Evolutionary conservation across 2,329 filamentous ascomycete genomes (phyloP).

Genomic region (Fusarium sacchari): DNA sequence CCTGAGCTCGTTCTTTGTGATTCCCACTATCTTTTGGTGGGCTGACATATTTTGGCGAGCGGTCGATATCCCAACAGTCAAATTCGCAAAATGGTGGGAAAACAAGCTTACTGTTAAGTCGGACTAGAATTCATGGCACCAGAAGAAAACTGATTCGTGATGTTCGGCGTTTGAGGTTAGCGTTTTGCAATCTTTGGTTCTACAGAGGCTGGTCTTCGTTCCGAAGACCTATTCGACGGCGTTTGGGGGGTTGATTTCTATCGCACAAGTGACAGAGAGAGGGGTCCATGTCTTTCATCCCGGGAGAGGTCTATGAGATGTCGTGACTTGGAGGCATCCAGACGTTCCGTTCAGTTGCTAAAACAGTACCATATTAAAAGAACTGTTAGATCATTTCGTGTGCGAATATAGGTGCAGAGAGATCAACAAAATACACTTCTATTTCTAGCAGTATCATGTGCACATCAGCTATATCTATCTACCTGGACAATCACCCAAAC

Average conservation of each 20-base stretch:
- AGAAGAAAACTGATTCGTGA: constrained; percentile 4
- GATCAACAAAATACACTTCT: not conserved
- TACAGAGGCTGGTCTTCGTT: not conserved
- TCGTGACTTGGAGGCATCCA: not conserved
- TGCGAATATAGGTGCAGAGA: not conserved
- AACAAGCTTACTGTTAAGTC: constrained; percentile 50
- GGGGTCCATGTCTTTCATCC: not conserved
- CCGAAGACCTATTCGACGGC: constrained; percentile 8
- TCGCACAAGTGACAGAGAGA: constrained; percentile 2
- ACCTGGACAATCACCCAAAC: not conserved
- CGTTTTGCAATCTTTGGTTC: not conserved
- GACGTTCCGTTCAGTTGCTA: not conserved
- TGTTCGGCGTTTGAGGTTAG: constrained; percentile 15
- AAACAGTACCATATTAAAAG: constrained; percentile 1
- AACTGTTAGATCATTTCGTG: not conserved
- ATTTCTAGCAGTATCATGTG: not conserved
- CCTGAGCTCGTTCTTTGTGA: constrained; percentile 58
- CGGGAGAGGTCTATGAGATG: not conserved
- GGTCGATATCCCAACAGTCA: constrained; percentile 65
- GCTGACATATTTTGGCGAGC: constrained; percentile 66
- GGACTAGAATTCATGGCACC: constrained; percentile 25
- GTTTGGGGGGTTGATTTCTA: constrained; percentile 31
- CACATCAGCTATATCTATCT: not conserved
- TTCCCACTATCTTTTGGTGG: constrained; percentile 63
- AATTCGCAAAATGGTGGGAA: constrained; percentile 67